Conservation (phyloP, 2,329 filamentous ascomycete species). For the Penicillium sp. region DNA sequence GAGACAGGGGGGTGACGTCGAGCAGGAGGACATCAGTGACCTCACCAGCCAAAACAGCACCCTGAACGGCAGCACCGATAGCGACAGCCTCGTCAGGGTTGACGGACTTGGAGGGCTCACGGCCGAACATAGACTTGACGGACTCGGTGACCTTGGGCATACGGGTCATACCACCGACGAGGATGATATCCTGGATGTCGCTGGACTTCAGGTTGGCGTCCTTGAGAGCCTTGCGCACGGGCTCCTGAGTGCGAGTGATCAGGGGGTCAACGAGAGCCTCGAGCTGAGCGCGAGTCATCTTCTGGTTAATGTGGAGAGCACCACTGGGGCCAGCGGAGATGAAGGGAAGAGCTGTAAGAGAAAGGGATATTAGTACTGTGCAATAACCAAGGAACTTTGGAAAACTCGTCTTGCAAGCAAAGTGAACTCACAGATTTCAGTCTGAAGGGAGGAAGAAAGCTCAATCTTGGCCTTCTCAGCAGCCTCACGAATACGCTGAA, state of each 20-base stretch:
- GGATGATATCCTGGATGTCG: constrained; percentile 95
- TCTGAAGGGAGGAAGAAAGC: constrained; percentile 88
- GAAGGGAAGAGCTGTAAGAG: constrained; percentile 62
- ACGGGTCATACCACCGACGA: constrained; percentile 98
- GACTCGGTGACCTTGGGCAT: constrained; percentile 98
- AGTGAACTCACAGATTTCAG: constrained; percentile 63
- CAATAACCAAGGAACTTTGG: not conserved
- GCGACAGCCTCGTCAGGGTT: constrained; percentile 98
- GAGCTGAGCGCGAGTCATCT: constrained; percentile 86
- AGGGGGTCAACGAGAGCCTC: constrained; percentile 89
- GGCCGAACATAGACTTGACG: constrained; percentile 93
- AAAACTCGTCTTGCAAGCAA: not conserved
- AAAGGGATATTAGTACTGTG: too few species aligned
- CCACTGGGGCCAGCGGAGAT: constrained; percentile 94
- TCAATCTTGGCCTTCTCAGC: constrained; percentile 99
- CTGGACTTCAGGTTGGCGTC: constrained; percentile 85
- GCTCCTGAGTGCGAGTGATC: constrained; percentile 78
- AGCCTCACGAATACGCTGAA: constrained; percentile 97
- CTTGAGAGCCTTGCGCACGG: constrained; percentile 94
- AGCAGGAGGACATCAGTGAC: constrained; percentile 93
- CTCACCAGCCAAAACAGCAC: constrained; percentile 92
- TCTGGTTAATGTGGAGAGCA: constrained; percentile 96
- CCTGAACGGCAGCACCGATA: constrained; percentile 94
- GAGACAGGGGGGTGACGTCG: constrained; percentile 90
- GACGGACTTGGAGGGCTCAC: constrained; percentile 94